Percentiles rank a stretch among this genome's conserved stretches.
Evolutionary conservation across 495 filamentous ascomycete species (phyloP).

Genomic region (Antarctomyces pellizariae): DNA sequence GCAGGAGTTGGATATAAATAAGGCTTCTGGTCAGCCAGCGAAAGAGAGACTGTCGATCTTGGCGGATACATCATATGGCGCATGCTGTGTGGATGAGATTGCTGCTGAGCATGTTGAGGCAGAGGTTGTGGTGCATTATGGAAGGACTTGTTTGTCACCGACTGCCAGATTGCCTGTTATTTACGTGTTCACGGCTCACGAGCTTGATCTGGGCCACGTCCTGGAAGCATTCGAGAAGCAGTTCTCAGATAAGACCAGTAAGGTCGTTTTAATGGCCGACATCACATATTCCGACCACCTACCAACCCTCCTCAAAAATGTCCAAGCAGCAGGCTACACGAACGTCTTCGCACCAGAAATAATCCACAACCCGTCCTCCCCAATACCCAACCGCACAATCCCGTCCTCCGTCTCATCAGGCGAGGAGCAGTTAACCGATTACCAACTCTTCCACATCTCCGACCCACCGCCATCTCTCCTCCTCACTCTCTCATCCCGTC

Average conservation of each 20-base stretch:
- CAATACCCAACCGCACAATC: constrained; percentile 60
- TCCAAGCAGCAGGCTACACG: constrained; percentile 39
- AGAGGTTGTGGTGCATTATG: constrained; percentile 87
- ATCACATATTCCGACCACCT: constrained; percentile 64
- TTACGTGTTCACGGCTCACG: constrained; percentile 64
- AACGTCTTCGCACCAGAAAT: constrained; percentile 46
- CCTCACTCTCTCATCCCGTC: constrained; percentile 65
- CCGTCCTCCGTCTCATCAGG: constrained; percentile 4
- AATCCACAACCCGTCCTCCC: constrained; percentile 53
- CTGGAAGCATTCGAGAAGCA: constrained; percentile 39
- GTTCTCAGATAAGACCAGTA: constrained; percentile 36
- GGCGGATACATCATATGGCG: constrained; percentile 87
- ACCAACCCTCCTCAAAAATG: constrained; percentile 19
- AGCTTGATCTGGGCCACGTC: constrained; percentile 32
- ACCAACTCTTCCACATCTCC: constrained; percentile 76
- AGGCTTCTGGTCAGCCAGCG: constrained; percentile 1
- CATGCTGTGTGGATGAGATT: constrained; percentile 93
- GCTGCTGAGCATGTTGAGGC: constrained; percentile 86
- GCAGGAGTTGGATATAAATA: constrained; percentile 4
- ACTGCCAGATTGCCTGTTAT: constrained; percentile 76
- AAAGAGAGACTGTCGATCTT: constrained; percentile 54
- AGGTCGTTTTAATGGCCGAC: constrained; percentile 70
- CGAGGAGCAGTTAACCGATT: constrained; percentile 32
- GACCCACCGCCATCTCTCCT: constrained; percentile 65
- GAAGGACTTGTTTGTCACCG: constrained; percentile 74